Conservation (phyloP, 176 grass and related monocot species). For the Aegilops longissima region DNA sequence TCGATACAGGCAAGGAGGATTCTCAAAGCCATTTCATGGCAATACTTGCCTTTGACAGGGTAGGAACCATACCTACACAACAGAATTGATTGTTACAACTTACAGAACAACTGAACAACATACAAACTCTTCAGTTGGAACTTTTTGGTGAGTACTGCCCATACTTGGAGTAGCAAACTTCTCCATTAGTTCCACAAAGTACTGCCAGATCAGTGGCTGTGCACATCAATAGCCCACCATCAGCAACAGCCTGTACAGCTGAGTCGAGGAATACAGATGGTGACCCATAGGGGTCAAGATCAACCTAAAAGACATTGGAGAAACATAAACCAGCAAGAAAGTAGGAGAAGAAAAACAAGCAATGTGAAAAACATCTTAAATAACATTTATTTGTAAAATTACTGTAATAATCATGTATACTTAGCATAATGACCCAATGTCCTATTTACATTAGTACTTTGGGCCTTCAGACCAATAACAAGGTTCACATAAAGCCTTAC, state of each 20-base stretch:
- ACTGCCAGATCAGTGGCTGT: constrained; percentile 99
- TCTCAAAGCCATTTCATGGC: constrained; percentile 98
- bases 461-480: neutral
- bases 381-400: constrained; percentile 10
- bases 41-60: constrained; percentile 92
- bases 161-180: constrained; percentile 98
- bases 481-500: neutral
- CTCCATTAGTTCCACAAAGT: constrained; percentile 84
- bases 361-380: neutral
- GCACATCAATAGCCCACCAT: constrained; percentile 93
- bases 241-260: constrained; percentile 81
- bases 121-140: constrained; percentile 1
- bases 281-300: constrained; percentile 95
- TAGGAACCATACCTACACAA: constrained; percentile 91
- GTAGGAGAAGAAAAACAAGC: neutral
- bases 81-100: constrained; percentile 30
- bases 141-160: constrained; percentile 10
- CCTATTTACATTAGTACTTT: constrained; percentile 15
- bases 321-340: constrained; percentile 7
- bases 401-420: neutral
- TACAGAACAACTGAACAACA: neutral
- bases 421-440: constrained; percentile 1
- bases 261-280: constrained; percentile 95
- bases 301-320: constrained; percentile 49
- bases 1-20: constrained; percentile 97